These are phyloP conservation scores for Exophiala sp. DNA, from an alignment of 2,329 filamentous ascomycete species.

Conservation along the genomic window DNA sequence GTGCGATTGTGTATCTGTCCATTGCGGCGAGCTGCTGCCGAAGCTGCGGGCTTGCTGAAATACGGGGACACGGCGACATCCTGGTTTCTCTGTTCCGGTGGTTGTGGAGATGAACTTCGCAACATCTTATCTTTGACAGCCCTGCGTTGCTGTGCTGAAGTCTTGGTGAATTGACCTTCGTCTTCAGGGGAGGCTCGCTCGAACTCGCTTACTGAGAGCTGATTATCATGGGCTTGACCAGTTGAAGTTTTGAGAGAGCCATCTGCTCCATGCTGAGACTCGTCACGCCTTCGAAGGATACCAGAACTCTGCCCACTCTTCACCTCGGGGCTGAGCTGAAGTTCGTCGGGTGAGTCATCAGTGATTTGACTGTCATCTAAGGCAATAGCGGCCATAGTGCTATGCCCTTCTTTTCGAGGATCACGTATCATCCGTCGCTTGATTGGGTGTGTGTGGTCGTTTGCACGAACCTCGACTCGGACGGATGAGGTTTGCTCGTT, in stretches of 20 bases:
- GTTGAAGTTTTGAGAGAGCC: no score
- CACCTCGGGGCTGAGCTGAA: slow-evolving; percentile 7
- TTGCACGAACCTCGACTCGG: slow-evolving; percentile 2
- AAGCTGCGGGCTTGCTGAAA: neutral
- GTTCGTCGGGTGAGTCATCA: slow-evolving; percentile 20
- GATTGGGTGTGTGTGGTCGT: slow-evolving; percentile 11
- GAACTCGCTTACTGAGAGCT: neutral
- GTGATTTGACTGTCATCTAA: slow-evolving; percentile 8
- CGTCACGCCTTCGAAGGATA: no score
- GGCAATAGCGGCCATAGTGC: slow-evolving; percentile 1
- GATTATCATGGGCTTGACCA: neutral
- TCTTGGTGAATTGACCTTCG: slow-evolving; percentile 17
- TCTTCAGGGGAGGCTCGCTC: slow-evolving; percentile 5
- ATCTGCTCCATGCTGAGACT: no score
- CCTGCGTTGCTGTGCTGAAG: slow-evolving; percentile 12
- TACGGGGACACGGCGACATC: slow-evolving; percentile 7
- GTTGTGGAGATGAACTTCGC: slow-evolving; percentile 6
- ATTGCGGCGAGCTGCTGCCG: neutral
- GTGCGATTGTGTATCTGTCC: neutral
- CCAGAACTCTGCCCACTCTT: neutral
- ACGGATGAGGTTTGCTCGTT: neutral
- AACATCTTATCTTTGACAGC: slow-evolving; percentile 13
- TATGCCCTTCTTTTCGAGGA: neutral
- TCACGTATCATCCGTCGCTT: slow-evolving; percentile 18
- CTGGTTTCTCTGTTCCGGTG: neutral